phyloP scores from a whole-genome alignment of 805 yeast species.

The Candida odintsovae region DNA sequence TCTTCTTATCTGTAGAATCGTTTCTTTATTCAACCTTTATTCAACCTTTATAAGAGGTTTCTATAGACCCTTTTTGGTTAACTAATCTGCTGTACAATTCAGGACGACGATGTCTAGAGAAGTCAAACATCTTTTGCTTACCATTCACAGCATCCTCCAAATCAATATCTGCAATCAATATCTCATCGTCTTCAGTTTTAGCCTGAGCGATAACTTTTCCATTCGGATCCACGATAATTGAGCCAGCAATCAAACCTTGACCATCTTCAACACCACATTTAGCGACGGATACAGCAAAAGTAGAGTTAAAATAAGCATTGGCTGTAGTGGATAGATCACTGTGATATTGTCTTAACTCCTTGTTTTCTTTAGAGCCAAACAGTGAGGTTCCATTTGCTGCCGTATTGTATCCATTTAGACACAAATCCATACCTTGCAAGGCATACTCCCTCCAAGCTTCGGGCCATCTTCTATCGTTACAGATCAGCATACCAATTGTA shows the following conservation, averaged over 20 bases:
- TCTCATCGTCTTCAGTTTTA: conserved; percentile 30
- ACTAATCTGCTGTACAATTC: conserved; percentile 26
- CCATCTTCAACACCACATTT: conserved; percentile 33
- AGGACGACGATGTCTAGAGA: conserved; percentile 32
- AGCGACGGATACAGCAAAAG: conserved; percentile 30
- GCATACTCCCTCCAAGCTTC: conserved; percentile 36
- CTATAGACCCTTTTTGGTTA: conserved; percentile 26
- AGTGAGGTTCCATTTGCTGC: conserved; percentile 30
- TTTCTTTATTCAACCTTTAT: too few relatives aligned
- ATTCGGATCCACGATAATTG: conserved; percentile 32
- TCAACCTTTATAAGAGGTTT: conserved; percentile 9
- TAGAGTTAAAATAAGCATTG: conserved; percentile 30
- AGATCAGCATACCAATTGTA: conserved; percentile 32
- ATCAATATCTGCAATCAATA: conserved; percentile 29
- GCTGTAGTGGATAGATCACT: conserved; percentile 30
- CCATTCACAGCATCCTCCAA: conserved; percentile 31
- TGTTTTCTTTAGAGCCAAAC: conserved; percentile 28
- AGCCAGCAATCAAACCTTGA: conserved; percentile 31
- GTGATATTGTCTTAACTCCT: conserved; percentile 27
- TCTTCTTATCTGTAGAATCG: too few relatives aligned
- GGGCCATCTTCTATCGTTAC: conserved; percentile 38
- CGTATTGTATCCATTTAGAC: conserved; percentile 33
- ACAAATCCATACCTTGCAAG: conserved; percentile 35
- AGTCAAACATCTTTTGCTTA: conserved; percentile 32
- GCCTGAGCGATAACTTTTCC: conserved; percentile 30